Base-by-base conservation (phyloP, 2,329 filamentous ascomycete genomes). In the Lasiodiplodia sp. region DNA sequence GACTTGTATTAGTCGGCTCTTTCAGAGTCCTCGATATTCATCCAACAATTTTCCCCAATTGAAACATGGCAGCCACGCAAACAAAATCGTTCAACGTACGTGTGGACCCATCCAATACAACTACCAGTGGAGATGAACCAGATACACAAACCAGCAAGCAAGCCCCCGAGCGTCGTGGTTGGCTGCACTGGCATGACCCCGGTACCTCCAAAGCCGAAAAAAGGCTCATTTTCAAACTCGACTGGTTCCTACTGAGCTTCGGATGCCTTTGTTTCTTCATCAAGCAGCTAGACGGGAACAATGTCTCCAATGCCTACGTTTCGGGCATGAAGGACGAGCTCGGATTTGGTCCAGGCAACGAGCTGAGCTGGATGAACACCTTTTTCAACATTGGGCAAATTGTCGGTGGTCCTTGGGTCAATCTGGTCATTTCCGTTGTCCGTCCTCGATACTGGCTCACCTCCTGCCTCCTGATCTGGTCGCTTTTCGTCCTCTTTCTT, bases 311-410 rank as follows among this genome's bases (percentile, higher is more conserved):
- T 53, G 73, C 73, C 7, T 75, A 74, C 37, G 73, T 75, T 14
- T 74, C 72, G 10, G 74, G 74, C 21, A 75, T 75, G 73, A 74
- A 75, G n/a, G 74, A 75, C 37, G 74, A 74, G 18, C 71, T 75
- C 72, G 31, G 66, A 75, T 18, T 73, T 72, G 68, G 75, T 75
- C 65, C 44, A 51, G 11, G 55, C 44, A 5, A 68, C 23, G 18
- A 68, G 56, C 3, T 68, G 53, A 28, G 28, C 28, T 28, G 28
- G 28, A 28, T 28, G 28, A 28, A 28, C 28, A 28, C 28, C 28
- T 28, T 28, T 56, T 68, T 68, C 56, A 55, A 68, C 14, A 31
- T 68, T 21, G 66, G 66, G 0, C 38, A 34, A 2, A 68, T 68
- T 12, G 28, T 62, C 38, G 66, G 56, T 21, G 40, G 47, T 2